Conservation (phyloP, 1,284 basidiomycete species). For the Sutorius eximius region DNA sequence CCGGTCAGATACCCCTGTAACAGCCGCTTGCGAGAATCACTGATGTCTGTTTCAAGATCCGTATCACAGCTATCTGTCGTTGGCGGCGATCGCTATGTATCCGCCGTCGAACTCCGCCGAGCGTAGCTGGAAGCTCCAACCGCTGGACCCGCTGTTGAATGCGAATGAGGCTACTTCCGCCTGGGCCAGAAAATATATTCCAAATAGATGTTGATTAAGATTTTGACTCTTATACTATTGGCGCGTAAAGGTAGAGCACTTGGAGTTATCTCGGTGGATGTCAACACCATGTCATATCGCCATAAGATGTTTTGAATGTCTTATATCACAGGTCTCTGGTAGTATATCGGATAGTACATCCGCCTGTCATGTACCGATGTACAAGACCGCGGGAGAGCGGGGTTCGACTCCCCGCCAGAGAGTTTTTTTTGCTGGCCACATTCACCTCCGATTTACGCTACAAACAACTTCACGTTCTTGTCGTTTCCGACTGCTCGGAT, state of each 20-base stretch:
- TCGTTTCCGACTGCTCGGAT: not conserved
- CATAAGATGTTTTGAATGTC: too few species aligned
- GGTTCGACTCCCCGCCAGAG: conserved; percentile 48
- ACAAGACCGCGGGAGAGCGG: conserved; percentile 39
- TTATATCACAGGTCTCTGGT: conserved; percentile 33
- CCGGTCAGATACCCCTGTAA: conserved; percentile 50
- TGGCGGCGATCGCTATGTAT: conserved; percentile 77
- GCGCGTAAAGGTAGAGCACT: not conserved
- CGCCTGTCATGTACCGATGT: conserved; percentile 37
- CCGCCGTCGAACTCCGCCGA: conserved; percentile 42
- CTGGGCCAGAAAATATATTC: conserved; percentile 63
- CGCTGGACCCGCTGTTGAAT: conserved; percentile 71
- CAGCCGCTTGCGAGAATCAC: not conserved
- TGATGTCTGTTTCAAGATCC: conserved; percentile 56
- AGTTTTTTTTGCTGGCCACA: conserved; percentile 21
- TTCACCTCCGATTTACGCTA: not conserved
- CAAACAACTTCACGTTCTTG: not conserved
- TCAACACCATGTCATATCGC: not conserved
- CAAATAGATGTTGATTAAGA: conserved; percentile 15
- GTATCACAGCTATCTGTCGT: conserved; percentile 86
- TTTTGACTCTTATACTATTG: conserved; percentile 20
- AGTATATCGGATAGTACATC: conserved; percentile 48
- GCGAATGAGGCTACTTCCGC: conserved; percentile 58
- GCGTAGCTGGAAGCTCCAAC: conserved; percentile 55
- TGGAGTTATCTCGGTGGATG: not conserved